Conservation (phyloP, 495 filamentous ascomycete species). For the Podospora didyma region DNA sequence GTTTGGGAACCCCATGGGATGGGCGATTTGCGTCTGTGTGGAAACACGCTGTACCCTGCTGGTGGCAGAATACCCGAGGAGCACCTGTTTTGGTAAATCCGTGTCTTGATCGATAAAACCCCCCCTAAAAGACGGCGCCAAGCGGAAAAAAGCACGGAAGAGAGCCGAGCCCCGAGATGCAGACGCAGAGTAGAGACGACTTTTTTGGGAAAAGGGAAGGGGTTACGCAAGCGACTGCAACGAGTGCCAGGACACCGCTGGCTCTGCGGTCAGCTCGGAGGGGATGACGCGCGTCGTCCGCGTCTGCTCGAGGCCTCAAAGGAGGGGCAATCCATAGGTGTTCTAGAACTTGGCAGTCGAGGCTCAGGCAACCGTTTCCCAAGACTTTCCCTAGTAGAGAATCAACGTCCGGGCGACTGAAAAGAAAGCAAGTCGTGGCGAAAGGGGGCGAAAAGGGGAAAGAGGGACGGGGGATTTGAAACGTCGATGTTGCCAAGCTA, state of each 20-base stretch:
- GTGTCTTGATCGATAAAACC: not conserved
- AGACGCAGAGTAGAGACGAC: not conserved
- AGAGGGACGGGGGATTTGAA: not conserved
- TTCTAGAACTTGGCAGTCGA: too few relatives aligned
- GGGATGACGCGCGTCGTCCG: not conserved
- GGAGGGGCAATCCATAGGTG: too few relatives aligned
- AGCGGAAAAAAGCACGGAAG: not conserved
- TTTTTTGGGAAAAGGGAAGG: not conserved
- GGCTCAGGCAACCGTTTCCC: too few relatives aligned
- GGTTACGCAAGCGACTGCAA: not conserved
- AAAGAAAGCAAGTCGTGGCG: too few relatives aligned
- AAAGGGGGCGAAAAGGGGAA: not conserved
- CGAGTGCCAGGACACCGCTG: too few relatives aligned
- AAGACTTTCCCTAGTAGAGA: too few relatives aligned
- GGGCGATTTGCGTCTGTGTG: not conserved
- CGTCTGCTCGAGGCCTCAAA: too few relatives aligned
- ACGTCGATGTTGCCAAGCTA: slow-evolving; percentile 1
- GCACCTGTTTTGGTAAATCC: too few relatives aligned
- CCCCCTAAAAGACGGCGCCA: not conserved
- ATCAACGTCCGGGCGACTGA: too few relatives aligned
- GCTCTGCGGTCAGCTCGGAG: not conserved
- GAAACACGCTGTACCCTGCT: not conserved
- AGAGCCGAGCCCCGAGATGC: not conserved
- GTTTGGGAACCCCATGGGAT: not conserved
- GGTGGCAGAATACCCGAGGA: not conserved